Conservation (phyloP, 306 rosid species). For the Acacia crassicarpa region DNA sequence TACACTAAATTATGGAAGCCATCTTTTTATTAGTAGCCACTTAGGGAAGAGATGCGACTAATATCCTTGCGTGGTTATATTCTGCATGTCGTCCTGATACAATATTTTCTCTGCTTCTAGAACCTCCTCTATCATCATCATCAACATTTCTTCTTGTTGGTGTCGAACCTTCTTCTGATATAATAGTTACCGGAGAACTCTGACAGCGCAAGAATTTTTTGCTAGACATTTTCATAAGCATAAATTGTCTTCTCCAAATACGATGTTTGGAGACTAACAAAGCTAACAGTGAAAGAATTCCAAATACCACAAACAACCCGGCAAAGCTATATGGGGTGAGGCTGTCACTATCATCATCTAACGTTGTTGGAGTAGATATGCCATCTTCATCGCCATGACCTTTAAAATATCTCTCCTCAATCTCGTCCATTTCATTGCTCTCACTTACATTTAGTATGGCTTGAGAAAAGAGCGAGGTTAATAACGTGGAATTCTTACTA, state of each 20-base stretch:
- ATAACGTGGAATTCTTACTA: background rate
- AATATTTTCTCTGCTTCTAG: background rate
- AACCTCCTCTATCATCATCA: background rate
- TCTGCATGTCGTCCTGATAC: background rate
- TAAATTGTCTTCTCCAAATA: background rate
- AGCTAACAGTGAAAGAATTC: slow-evolving; percentile 10
- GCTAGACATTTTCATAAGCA: background rate
- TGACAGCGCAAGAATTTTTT: background rate
- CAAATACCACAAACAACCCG: slow-evolving; percentile 23
- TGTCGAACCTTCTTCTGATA: background rate
- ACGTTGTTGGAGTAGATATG: background rate
- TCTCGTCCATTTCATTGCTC: background rate
- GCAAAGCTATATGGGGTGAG: slow-evolving; percentile 24
- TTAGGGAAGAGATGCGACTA: background rate
- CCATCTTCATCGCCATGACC: background rate
- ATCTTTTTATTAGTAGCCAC: background rate
- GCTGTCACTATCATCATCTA: background rate
- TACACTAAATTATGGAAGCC: background rate
- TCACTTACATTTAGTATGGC: slow-evolving; percentile 18
- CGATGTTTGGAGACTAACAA: slow-evolving; percentile 14
- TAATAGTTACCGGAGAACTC: background rate
- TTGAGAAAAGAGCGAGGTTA: slow-evolving; percentile 28
- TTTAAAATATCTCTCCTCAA: slow-evolving; percentile 6
- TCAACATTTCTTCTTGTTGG: background rate
- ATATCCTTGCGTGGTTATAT: background rate